Base-by-base conservation (phyloP, 2,329 filamentous ascomycete genomes). In the Aspergillus fijiensis region DNA sequence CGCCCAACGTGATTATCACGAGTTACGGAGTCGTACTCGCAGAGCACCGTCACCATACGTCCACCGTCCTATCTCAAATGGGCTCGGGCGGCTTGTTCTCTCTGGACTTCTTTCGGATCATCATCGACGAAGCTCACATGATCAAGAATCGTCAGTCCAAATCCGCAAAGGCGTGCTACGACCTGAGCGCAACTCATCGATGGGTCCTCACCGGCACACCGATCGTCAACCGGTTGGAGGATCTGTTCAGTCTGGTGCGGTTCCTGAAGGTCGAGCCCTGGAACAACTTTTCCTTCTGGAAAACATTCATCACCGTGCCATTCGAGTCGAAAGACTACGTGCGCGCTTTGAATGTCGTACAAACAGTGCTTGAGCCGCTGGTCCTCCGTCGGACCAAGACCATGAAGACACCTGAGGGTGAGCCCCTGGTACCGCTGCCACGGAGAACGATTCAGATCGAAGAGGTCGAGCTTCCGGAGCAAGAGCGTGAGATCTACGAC, bases 281-380 rank as follows among this genome's bases (percentile, higher is more conserved):
- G 95, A 95, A 90, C 70, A 98, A 98, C 74, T 99, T 99, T 75
- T 96, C 93, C 0, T 99, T 96, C 78, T 99, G 95, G 95, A 93
- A 93, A 73, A 98, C 95, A 0, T 99, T 99, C 74, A 98, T 99
- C 71, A 99, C 95, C 0, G 89, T 96, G 1, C 95, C 95, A 0
- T 99, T 99, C 65, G 95, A 99, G 74, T 94, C 92, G 0, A 95
- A 95, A 66, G 90, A 99, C 64, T 97, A 96, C 72, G 87, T 97
- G 67, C 88, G 93, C 4, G 95, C 95, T 0, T 82, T 99, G 7
- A 95, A 98, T 72, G 95, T 99, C 2, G 95, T 99, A 1, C 95
- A 99, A 73, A 99, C 94, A 0, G 94, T 99, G 0, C 79, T 99
- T 5, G 95, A 99, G 72, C 95, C 95, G 7, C 80, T 99, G n/a